Evolutionary conservation across 495 filamentous ascomycete species (phyloP).

Genomic region (Jackrogersella minutella): DNA sequence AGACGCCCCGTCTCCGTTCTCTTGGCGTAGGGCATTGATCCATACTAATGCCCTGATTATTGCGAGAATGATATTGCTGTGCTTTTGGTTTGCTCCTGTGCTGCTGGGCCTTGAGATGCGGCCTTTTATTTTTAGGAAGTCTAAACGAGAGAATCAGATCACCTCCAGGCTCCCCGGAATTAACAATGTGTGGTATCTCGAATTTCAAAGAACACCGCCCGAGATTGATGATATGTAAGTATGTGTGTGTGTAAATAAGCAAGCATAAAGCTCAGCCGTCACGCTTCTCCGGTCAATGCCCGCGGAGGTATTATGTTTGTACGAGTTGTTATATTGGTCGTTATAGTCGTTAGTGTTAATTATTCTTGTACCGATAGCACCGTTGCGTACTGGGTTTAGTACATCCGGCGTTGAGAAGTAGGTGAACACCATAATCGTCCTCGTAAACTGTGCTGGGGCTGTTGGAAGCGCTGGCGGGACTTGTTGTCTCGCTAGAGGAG

Average conservation of each 20-base stretch:
- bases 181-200: constrained; percentile 41
- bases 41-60: neutral
- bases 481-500: constrained; percentile 42
- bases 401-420: constrained; percentile 53
- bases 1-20: neutral
- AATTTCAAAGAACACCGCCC: constrained; percentile 42
- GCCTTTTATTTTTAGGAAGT: neutral
- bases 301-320: constrained; percentile 13
- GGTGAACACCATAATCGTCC: constrained; percentile 51
- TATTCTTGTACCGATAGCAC: neutral
- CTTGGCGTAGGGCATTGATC: neutral
- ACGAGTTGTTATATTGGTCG: constrained; percentile 7
- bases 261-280: neutral
- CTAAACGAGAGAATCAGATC: constrained; percentile 11
- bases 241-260: constrained; percentile 2
- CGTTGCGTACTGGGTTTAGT: constrained; percentile 32
- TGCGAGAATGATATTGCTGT: neutral
- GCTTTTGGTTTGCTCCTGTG: constrained; percentile 10
- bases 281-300: neutral
- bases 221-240: constrained; percentile 18
- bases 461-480: constrained; percentile 38
- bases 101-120: neutral
- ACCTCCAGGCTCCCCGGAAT: constrained; percentile 13
- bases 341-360: constrained; percentile 18
- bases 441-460: constrained; percentile 54